Conservation (phyloP, 1,284 basidiomycete genomes). For the Leucoagaricus sp. region DNA sequence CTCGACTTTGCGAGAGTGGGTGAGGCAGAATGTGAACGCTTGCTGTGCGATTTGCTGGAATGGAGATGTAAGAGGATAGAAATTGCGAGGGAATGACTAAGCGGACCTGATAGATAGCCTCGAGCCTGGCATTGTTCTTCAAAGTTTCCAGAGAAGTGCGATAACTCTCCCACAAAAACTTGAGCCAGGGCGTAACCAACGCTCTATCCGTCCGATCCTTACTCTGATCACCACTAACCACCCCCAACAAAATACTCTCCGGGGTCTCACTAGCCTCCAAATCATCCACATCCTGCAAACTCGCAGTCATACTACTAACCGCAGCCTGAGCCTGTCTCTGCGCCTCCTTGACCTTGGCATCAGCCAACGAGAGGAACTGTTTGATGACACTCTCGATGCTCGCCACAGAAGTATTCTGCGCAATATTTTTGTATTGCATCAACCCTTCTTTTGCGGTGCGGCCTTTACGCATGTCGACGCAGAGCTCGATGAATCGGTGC, state of each 20-base stretch:
- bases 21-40: slow-evolving; percentile 96
- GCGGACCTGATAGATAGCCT: slow-evolving; percentile 91
- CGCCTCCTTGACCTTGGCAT: slow-evolving; percentile 86
- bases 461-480: slow-evolving; percentile 94
- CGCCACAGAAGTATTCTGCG: slow-evolving; percentile 89
- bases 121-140: slow-evolving; percentile 95
- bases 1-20: slow-evolving; percentile 94
- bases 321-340: slow-evolving; percentile 85
- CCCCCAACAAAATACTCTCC: slow-evolving; percentile 86
- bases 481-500: slow-evolving; percentile 92
- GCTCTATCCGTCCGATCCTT: slow-evolving; percentile 96
- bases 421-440: slow-evolving; percentile 96
- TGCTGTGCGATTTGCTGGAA: slow-evolving; percentile 91
- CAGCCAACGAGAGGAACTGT: slow-evolving; percentile 86
- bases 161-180: slow-evolving; percentile 99
- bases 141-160: slow-evolving; percentile 95
- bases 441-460: slow-evolving; percentile 94
- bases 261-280: slow-evolving; percentile 91
- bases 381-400: slow-evolving; percentile 95
- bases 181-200: slow-evolving; percentile 96
- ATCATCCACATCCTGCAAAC: slow-evolving; percentile 92
- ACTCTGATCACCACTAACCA: slow-evolving; percentile 89
- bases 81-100: slow-evolving; percentile 1
- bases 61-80: slow-evolving; percentile 10
- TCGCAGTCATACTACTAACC: too few relatives aligned